phyloP scores from a whole-genome alignment of 1,284 basidiomycete genomes.

The Trichosporon asahii region DNA sequence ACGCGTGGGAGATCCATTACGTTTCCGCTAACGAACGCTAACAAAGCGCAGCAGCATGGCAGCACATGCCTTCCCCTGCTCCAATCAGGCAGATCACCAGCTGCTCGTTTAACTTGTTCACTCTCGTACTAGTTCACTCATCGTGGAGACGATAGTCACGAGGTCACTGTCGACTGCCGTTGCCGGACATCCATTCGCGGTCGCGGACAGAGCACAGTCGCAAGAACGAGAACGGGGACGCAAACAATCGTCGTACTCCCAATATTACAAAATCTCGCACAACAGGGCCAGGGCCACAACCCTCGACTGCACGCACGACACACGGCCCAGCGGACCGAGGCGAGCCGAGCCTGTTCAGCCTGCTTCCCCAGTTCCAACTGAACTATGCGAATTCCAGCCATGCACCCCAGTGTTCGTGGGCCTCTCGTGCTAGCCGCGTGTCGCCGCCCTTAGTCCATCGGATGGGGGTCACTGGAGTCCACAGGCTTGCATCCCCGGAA shows the following conservation, averaged over 20 bases:
- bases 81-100: not conserved
- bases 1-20: not conserved
- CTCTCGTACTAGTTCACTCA: not conserved
- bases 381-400: slow-evolving; percentile 8
- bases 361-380: slow-evolving; percentile 4
- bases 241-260: slow-evolving; percentile 1
- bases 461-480: not conserved
- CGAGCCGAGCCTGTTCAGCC: not conserved
- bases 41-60: not conserved
- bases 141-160: not conserved
- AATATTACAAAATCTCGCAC: not conserved
- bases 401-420: not conserved
- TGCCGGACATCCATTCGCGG: not conserved
- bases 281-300: not conserved
- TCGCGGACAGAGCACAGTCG: not conserved
- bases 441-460: not conserved
- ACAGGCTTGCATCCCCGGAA: not conserved
- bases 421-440: not conserved
- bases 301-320: not conserved
- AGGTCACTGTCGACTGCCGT: not conserved
- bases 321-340: not conserved
- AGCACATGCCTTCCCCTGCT: not conserved
- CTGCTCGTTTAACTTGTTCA: not conserved
- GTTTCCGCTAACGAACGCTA: not conserved
- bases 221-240: not conserved